Conservation (phyloP, 176 grass and related monocot genomes). For the Raddia distichophylla region DNA sequence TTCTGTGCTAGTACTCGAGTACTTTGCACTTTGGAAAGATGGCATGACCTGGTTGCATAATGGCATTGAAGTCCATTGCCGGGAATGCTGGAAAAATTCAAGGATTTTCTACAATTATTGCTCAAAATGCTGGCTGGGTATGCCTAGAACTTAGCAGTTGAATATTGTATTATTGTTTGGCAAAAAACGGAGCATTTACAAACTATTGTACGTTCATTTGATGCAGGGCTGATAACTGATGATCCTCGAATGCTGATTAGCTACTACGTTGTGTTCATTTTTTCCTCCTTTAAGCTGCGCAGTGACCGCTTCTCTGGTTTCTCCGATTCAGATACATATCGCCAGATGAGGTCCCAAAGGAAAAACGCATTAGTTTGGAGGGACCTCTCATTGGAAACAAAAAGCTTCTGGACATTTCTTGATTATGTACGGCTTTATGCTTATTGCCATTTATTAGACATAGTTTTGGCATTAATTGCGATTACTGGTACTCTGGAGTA, state of each 20-base stretch:
- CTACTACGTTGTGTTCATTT: slow-evolving; percentile 93
- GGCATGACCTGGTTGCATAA: slow-evolving; percentile 57
- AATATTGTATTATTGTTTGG: slow-evolving; percentile 29
- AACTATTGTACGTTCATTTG: slow-evolving; percentile 33
- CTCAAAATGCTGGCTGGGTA: slow-evolving; percentile 94
- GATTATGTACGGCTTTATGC: slow-evolving; percentile 89
- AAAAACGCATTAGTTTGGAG: slow-evolving; percentile 88
- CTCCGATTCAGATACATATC: slow-evolving; percentile 82
- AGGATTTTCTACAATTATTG: slow-evolving; percentile 72
- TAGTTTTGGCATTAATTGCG: slow-evolving; percentile 95
- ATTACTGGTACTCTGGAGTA: slow-evolving; percentile 97
- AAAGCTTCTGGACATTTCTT: slow-evolving; percentile 98
- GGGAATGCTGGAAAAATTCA: slow-evolving; percentile 89
- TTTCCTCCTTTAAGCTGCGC: slow-evolving; percentile 92
- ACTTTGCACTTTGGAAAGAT: slow-evolving; percentile 86
- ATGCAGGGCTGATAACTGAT: slow-evolving; percentile 81
- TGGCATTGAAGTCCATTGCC: slow-evolving; percentile 65
- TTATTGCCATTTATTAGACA: slow-evolving; percentile 97
- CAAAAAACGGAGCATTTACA: slow-evolving; percentile 33
- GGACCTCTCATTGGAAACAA: slow-evolving; percentile 98
- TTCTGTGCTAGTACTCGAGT: slow-evolving; percentile 78
- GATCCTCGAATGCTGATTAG: slow-evolving; percentile 90
- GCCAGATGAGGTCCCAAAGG: slow-evolving; percentile 77
- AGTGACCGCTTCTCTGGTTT: slow-evolving; percentile 78
- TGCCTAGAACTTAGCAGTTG: slow-evolving; percentile 7